phyloP scores from a whole-genome alignment of 108 stramenopile species.

The Skeletonema potamos region DNA sequence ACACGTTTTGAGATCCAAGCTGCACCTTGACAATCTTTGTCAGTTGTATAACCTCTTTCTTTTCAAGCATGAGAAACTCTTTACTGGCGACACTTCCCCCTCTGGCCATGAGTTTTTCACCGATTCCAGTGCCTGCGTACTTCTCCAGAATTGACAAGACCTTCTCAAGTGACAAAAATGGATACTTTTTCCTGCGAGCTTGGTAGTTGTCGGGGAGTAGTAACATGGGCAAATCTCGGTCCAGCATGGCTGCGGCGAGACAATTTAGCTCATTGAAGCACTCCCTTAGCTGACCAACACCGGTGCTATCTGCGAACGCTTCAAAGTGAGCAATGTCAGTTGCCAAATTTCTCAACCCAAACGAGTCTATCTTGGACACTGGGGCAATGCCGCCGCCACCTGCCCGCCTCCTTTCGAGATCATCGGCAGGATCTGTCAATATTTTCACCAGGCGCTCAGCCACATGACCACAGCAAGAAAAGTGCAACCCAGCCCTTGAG shows the following conservation, averaged over 20 bases:
- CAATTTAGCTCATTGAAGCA: slow-evolving; percentile 86
- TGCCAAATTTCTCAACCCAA: slow-evolving; percentile 81
- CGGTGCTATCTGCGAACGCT: slow-evolving; percentile 76
- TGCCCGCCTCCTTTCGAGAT: slow-evolving; percentile 23
- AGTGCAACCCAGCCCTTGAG: slow-evolving; percentile 84
- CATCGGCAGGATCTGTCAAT: slow-evolving; percentile 65
- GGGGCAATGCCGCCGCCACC: slow-evolving; percentile 57
- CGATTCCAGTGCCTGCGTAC: slow-evolving; percentile 68
- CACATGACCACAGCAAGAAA: slow-evolving; percentile 91
- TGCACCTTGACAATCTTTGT: slow-evolving; percentile 69
- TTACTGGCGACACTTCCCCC: slow-evolving; percentile 21
- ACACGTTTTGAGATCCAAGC: slow-evolving; percentile 17
- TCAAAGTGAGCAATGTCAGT: slow-evolving; percentile 83
- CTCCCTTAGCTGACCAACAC: slow-evolving; percentile 82
- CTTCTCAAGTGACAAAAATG: slow-evolving; percentile 82
- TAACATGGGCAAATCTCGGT: slow-evolving; percentile 75
- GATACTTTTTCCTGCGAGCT: slow-evolving; percentile 78
- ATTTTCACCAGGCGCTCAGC: slow-evolving; percentile 81
- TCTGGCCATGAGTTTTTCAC: slow-evolving; percentile 50
- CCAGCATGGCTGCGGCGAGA: slow-evolving; percentile 74
- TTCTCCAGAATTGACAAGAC: slow-evolving; percentile 66
- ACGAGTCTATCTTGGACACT: slow-evolving; percentile 83
- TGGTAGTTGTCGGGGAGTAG: slow-evolving; percentile 67
- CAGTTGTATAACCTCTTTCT: slow-evolving; percentile 82
- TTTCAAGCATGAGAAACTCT: slow-evolving; percentile 78